A percentile compares a stretch with the other conserved stretches of the same genome.
These are phyloP conservation scores for Heliosperma pusillum DNA, from an alignment of 148 eudicot species.

Conservation along the genomic window DNA sequence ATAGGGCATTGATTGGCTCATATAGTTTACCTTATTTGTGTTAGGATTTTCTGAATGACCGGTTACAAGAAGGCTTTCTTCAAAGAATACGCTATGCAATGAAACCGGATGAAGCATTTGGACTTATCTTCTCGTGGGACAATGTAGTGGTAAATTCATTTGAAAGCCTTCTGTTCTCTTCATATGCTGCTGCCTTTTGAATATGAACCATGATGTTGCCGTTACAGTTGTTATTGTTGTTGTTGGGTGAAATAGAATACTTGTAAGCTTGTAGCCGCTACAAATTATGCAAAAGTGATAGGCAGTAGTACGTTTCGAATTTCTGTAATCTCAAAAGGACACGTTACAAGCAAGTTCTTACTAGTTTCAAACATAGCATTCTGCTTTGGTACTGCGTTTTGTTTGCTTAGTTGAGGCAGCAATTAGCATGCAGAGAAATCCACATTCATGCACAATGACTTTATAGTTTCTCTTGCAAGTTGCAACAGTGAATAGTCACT, in stretches of 20 bases:
- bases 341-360: no score
- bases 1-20: neutral
- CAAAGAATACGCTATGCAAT: slow-evolving; percentile 88
- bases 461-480: no score
- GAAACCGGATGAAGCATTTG: slow-evolving; percentile 99
- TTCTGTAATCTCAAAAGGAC: no score
- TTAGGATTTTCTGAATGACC: slow-evolving; percentile 87
- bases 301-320: no score
- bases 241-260: neutral
- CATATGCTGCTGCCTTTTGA: neutral
- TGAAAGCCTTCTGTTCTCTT: slow-evolving; percentile 1
- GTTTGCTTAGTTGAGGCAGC: no score
- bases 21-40: slow-evolving; percentile 5
- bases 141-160: slow-evolving; percentile 74
- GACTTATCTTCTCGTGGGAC: slow-evolving; percentile 96
- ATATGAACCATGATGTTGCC: neutral
- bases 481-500: no score
- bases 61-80: slow-evolving; percentile 84
- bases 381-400: no score
- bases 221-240: neutral
- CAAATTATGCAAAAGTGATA: no score
- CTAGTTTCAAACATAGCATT: no score
- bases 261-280: no score
- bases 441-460: no score
- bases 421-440: no score